These are phyloP conservation scores for Trichoderma parareesei DNA, from an alignment of 495 filamentous ascomycete species.

Conservation along the genomic window DNA sequence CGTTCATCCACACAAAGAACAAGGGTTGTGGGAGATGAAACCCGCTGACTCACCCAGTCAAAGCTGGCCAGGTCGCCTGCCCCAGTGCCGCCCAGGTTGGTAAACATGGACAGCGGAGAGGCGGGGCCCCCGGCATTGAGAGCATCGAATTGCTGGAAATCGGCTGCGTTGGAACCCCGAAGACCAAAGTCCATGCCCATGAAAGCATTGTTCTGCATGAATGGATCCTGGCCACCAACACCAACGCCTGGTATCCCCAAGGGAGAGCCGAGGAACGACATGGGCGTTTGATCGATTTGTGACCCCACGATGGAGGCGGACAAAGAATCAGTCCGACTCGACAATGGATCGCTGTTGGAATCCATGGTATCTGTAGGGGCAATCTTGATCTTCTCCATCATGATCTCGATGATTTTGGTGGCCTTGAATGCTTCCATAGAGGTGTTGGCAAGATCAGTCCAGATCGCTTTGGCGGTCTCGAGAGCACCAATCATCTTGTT, in stretches of 20 bases:
- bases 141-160: conserved; percentile 43
- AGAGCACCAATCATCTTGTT: conserved; percentile 68
- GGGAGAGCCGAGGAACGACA: neutral
- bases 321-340: conserved; percentile 26
- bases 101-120: conserved; percentile 49
- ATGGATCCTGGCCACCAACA: conserved; percentile 66
- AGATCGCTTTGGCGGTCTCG: conserved; percentile 65
- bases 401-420: conserved; percentile 63
- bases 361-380: conserved; percentile 20
- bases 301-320: conserved; percentile 36
- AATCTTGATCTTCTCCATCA: conserved; percentile 64
- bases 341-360: conserved; percentile 12
- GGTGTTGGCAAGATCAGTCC: conserved; percentile 63
- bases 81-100: conserved; percentile 32
- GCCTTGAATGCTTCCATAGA: conserved; percentile 90
- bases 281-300: conserved; percentile 46
- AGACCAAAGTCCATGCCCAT: conserved; percentile 26
- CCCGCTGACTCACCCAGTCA: conserved; percentile 62
- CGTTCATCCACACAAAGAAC: neutral
- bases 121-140: conserved; percentile 44
- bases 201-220: conserved; percentile 50
- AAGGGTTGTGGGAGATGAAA: neutral
- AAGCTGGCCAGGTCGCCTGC: conserved; percentile 49
- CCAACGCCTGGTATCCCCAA: conserved; percentile 27
- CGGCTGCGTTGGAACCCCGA: conserved; percentile 27